phyloP scores from a whole-genome alignment of 2,329 filamentous ascomycete genomes.

The Myriosclerotinia curreyana region DNA sequence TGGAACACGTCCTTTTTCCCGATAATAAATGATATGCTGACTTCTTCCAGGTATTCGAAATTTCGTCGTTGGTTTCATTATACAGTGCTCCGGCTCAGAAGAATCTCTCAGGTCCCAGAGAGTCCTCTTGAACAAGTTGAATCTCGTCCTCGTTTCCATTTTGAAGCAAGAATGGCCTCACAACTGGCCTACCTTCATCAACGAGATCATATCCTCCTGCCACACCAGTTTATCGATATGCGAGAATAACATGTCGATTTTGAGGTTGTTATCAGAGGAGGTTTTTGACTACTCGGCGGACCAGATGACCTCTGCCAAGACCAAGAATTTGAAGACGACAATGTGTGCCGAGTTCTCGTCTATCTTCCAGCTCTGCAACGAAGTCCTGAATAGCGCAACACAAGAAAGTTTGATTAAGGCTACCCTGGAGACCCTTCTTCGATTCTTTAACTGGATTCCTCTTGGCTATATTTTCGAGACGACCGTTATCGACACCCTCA shows the following conservation, averaged over 20 bases:
- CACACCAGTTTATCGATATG: conserved; percentile 95
- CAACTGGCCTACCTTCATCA: conserved; percentile 99
- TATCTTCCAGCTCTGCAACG: conserved; percentile 96
- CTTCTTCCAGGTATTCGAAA: conserved; percentile 79
- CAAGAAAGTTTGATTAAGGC: conserved; percentile 88
- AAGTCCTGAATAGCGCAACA: conserved; percentile 86
- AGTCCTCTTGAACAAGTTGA: conserved; percentile 95
- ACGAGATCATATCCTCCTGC: conserved; percentile 96
- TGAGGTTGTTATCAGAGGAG: conserved; percentile 92
- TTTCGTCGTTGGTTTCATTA: conserved; percentile 98
- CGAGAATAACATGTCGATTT: conserved; percentile 99
- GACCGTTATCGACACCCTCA: conserved; percentile 87
- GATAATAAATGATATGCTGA: conserved; percentile 27
- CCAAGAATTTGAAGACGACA: conserved; percentile 91
- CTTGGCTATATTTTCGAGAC: conserved; percentile 99
- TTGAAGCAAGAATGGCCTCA: conserved; percentile 99
- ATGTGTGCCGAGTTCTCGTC: conserved; percentile 99
- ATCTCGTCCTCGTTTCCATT: conserved; percentile 93
- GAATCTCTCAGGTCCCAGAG: conserved; percentile 81
- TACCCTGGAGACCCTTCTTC: conserved; percentile 91
- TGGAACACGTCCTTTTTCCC: not conserved
- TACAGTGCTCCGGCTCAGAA: conserved; percentile 86
- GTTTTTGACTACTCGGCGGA: conserved; percentile 99
- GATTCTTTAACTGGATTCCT: conserved; percentile 99
- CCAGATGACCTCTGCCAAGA: conserved; percentile 98